Percentiles rank a stretch among this genome's conserved stretches.
Evolutionary conservation across 192 early-diverging fungal genomes (phyloP).

Genomic region (Coemansia javaensis): DNA sequence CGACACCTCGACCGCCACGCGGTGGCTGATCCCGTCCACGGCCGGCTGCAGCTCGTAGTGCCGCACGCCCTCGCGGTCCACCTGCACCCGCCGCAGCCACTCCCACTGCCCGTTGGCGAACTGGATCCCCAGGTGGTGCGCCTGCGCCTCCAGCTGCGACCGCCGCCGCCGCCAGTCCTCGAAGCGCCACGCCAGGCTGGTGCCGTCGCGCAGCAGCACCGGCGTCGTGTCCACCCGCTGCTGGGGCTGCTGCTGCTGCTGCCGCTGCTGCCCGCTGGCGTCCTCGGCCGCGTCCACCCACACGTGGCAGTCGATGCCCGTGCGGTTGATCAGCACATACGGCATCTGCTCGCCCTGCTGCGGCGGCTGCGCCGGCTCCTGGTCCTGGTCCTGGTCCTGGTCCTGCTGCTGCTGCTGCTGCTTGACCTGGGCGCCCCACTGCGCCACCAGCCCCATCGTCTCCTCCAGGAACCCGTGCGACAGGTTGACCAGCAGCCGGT

Average conservation of each 20-base stretch:
- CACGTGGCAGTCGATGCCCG: conserved; percentile 84
- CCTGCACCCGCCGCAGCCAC: conserved; percentile 78
- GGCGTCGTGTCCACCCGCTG: conserved; percentile 62
- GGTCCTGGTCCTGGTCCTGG: conserved; percentile 17
- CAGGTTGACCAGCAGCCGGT: conserved; percentile 79
- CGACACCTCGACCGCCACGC: conserved; percentile 81
- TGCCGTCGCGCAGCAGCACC: conserved; percentile 62
- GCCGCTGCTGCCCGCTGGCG: conserved; percentile 3
- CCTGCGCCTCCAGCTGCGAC: conserved; percentile 62
- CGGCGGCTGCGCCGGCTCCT: conserved; percentile 16
- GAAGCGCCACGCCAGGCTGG: conserved; percentile 87
- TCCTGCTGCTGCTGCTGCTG: conserved; percentile 20
- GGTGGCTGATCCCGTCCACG: conserved; percentile 71
- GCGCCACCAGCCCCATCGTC: conserved; percentile 55
- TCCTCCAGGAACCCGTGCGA: conserved; percentile 78
- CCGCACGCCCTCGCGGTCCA: conserved; percentile 83
- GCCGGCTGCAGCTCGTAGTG: conserved; percentile 79
- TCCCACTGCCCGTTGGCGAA: conserved; percentile 85
- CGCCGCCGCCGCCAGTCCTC: conserved; percentile 93
- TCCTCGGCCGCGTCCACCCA: conserved; percentile 67
- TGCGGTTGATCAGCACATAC: conserved; percentile 84
- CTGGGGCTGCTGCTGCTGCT: no score
- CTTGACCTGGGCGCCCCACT: conserved; percentile 46
- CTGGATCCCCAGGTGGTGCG: conserved; percentile 81
- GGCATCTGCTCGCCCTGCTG: conserved; percentile 56